Base-by-base conservation (phyloP, 2,329 filamentous ascomycete species). In the Alternaria panax region DNA sequence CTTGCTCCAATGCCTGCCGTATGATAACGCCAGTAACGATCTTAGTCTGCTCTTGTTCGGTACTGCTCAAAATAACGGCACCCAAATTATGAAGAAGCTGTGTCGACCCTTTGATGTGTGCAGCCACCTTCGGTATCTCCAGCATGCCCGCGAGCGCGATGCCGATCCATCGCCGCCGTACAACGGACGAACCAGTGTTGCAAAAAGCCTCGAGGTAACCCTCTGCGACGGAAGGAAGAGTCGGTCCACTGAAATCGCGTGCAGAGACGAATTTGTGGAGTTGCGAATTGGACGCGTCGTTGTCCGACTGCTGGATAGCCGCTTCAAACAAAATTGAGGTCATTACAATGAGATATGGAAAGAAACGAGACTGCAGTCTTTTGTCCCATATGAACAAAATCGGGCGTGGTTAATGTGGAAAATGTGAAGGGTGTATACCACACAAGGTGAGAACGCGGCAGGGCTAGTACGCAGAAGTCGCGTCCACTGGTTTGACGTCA, bases 1-100 rank as follows among this genome's bases (percentile, higher is more conserved):
- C 65, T 6, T 62, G 47, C 22, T 65, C 57, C 7, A 74, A 34
- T 11, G 67, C 69, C 48, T 71, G 57, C 28, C 68, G 69, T 34
- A 78, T 68, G 30, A 76, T 62, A 12, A 75, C 54, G 7, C 73
- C 75, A 6, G 74, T 71, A 5, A 78, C 52, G 9, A 78, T 66
- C 18, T 65, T 75, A 14, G 64, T 70, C 52, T 76, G 73, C 57
- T 77, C 76, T 7, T 40, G 51, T 51, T 74, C 71, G 1, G 55
- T 50, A 4, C 24, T 36, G 16, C 62, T 55, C 9, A 75, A 60
- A 4, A 78, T 63, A 30, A 75, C 50, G 0, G 67, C 43, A 20
- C 76, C 75, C 18, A 78, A 47, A 3, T 56, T 45, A 25, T 59
- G 51, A 11, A 73, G 40, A 14, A 55, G 57, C 11, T 60, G 38